These are phyloP conservation scores for Sphagnum tenellum DNA, from an alignment of 225 moss, liverwort and hornwort species.

Conservation along the genomic window DNA sequence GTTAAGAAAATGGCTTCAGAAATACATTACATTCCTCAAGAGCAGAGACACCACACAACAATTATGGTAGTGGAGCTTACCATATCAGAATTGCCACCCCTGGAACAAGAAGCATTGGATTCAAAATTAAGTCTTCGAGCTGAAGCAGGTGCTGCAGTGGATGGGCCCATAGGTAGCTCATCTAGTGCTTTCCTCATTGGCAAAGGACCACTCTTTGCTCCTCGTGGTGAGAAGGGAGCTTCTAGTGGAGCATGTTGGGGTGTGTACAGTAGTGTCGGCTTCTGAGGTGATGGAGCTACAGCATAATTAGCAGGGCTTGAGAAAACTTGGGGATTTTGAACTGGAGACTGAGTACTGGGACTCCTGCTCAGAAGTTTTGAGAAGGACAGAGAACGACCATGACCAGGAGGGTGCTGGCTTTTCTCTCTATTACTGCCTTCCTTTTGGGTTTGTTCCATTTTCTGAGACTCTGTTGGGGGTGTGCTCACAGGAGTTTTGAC, in stretches of 20 bases:
- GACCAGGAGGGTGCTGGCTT: too few species aligned
- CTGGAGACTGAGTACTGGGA: slow-evolving; percentile 15
- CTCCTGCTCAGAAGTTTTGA: slow-evolving; percentile 32
- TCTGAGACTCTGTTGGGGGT: slow-evolving; percentile 1
- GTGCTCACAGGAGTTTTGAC: slow-evolving; percentile 29
- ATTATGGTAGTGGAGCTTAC: too few species aligned
- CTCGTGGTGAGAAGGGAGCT: slow-evolving; percentile 25
- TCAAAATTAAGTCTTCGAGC: too few species aligned
- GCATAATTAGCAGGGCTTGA: background rate
- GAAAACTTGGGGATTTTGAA: slow-evolving; percentile 6
- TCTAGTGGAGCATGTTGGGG: slow-evolving; percentile 22
- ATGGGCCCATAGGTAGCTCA: slow-evolving; percentile 3
- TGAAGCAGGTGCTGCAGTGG: background rate
- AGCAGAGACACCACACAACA: too few species aligned
- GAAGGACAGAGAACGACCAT: slow-evolving; percentile 40
- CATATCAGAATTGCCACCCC: too few species aligned
- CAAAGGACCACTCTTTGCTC: slow-evolving; percentile 29
- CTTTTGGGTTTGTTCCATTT: too few species aligned
- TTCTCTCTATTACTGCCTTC: too few species aligned
- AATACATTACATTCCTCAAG: too few species aligned
- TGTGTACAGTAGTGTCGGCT: slow-evolving; percentile 11
- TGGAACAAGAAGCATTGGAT: too few species aligned
- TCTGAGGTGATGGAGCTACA: background rate
- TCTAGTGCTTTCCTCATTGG: slow-evolving; percentile 24
- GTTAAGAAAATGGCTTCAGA: too few species aligned